Evolutionary conservation across 1,139 yeast species (phyloP).

Genomic region (Williopsis jadinii): DNA sequence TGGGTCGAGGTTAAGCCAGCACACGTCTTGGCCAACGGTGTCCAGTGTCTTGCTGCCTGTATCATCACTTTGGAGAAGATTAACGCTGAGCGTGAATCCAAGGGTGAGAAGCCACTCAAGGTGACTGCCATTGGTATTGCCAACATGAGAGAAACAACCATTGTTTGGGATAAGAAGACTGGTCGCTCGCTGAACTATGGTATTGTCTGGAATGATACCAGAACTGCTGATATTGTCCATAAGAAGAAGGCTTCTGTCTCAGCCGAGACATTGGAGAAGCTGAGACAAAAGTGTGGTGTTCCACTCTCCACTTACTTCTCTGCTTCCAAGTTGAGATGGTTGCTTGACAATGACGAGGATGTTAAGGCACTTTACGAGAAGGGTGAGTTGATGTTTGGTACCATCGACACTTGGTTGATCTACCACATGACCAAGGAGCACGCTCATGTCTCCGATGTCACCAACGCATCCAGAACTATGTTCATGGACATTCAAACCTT

Average conservation of each 20-base stretch:
- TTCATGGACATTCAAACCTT: constrained; percentile 77
- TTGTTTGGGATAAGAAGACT: constrained; percentile 81
- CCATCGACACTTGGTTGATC: constrained; percentile 91
- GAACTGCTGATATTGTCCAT: constrained; percentile 71
- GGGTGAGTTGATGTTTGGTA: constrained; percentile 85
- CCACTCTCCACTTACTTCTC: constrained; percentile 86
- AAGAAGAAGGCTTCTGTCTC: constrained; percentile 53
- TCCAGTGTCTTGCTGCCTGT: constrained; percentile 65
- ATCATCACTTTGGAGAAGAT: constrained; percentile 49
- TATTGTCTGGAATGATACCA: constrained; percentile 93
- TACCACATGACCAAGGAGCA: constrained; percentile 74
- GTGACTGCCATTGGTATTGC: constrained; percentile 75
- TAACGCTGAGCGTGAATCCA: constrained; percentile 41
- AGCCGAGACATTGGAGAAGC: constrained; percentile 50
- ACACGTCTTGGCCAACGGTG: constrained; percentile 77
- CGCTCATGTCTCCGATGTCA: constrained; percentile 74
- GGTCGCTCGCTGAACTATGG: constrained; percentile 80
- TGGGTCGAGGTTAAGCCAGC: constrained; percentile 96
- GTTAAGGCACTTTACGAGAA: constrained; percentile 63
- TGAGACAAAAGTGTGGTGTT: constrained; percentile 70
- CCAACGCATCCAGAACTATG: constrained; percentile 89
- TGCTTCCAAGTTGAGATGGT: constrained; percentile 87
- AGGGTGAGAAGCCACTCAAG: constrained; percentile 43
- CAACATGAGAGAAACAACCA: constrained; percentile 92
- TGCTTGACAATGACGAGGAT: constrained; percentile 70